Percentiles rank a stretch among this genome's conserved stretches.
phyloP scores from a whole-genome alignment of 2,329 filamentous ascomycete species.

The Balansia obtecta region DNA sequence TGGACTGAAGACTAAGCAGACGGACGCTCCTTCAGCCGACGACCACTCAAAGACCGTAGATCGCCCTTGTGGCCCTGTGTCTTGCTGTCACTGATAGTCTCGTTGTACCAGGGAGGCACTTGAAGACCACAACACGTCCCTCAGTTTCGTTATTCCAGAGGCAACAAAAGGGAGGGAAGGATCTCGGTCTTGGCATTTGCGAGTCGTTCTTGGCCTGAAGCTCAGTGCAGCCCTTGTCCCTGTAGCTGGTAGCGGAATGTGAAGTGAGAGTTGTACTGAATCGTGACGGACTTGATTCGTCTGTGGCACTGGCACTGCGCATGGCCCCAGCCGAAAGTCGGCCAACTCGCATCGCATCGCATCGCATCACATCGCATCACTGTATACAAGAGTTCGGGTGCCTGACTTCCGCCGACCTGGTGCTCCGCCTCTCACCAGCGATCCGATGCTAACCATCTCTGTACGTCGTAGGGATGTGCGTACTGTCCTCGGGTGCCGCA shows the following conservation, averaged over 20 bases:
- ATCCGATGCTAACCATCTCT: neutral
- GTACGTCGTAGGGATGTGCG: neutral
- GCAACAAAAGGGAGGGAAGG: neutral
- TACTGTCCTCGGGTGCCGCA: neutral
- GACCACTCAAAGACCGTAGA: slow-evolving; percentile 20
- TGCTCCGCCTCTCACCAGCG: neutral
- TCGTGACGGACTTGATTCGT: neutral
- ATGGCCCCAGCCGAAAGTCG: too few species aligned
- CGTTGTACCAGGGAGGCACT: neutral
- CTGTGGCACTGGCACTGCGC: too few species aligned
- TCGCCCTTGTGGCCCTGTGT: slow-evolving; percentile 16
- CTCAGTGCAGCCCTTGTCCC: neutral
- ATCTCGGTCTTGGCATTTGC: neutral
- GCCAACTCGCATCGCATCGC: neutral
- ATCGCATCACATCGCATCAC: neutral
- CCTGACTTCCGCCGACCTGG: neutral
- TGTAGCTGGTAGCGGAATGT: neutral
- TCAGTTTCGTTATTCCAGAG: neutral
- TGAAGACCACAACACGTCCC: neutral
- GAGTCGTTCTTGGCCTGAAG: neutral
- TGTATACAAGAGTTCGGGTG: neutral
- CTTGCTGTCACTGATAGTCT: slow-evolving; percentile 10
- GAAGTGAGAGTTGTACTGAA: neutral
- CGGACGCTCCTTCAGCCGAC: neutral
- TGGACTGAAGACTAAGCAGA: neutral